These are phyloP conservation scores for Trichophyton benhamiae DNA, from an alignment of 2,329 filamentous ascomycete genomes.

Conservation along the genomic window DNA sequence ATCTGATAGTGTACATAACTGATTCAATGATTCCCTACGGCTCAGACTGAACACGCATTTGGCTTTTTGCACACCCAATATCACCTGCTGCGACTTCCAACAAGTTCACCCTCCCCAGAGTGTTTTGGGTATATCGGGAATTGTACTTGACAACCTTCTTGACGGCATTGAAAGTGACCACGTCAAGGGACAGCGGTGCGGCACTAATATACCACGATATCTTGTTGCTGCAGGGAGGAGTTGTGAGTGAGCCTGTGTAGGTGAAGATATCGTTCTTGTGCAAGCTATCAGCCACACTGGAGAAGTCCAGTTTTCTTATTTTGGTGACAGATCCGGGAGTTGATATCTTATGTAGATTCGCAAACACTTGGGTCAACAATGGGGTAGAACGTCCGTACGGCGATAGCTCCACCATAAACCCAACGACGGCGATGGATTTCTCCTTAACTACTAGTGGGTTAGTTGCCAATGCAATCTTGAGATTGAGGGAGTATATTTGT, in stretches of 20 bases:
- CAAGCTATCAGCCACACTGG: not conserved
- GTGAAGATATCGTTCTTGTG: not conserved
- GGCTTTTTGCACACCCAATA: not conserved
- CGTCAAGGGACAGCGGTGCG: slow-evolving; percentile 35
- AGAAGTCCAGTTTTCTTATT: not conserved
- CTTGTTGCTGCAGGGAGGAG: slow-evolving; percentile 50
- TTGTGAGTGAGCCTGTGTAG: slow-evolving; percentile 50
- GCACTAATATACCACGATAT: slow-evolving; percentile 42
- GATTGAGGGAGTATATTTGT: not conserved
- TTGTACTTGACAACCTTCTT: slow-evolving; percentile 34
- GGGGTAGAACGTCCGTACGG: not conserved
- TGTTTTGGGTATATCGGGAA: slow-evolving; percentile 11
- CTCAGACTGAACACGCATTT: not conserved
- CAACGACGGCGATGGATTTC: not conserved
- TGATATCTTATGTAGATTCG: not conserved
- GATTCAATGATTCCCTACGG: not conserved
- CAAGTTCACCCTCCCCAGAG: not conserved
- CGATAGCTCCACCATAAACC: not conserved
- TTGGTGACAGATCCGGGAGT: not conserved
- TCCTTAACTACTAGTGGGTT: not conserved
- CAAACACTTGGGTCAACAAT: not conserved
- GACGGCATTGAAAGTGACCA: slow-evolving; percentile 38
- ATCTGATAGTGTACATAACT: too few relatives aligned
- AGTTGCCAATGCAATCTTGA: not conserved
- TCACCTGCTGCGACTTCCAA: not conserved